phyloP scores from a whole-genome alignment of 768 basidiomycete species.

The Suillus ampliporus region DNA sequence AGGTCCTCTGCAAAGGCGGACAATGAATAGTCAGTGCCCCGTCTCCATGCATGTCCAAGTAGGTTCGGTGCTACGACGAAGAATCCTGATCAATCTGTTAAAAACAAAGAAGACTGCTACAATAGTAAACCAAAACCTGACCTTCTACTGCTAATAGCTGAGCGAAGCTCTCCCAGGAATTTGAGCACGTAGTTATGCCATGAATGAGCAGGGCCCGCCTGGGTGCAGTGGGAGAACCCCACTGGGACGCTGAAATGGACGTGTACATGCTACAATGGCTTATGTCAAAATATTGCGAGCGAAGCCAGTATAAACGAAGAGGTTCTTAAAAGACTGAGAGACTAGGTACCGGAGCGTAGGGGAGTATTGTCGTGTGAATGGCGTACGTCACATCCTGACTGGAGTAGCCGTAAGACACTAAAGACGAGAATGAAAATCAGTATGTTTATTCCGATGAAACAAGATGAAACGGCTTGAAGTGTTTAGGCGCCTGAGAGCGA shows the following conservation, averaged over 20 bases:
- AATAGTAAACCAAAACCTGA: neutral
- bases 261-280: neutral
- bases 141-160: slow-evolving; percentile 23
- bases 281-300: no score
- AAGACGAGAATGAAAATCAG: no score
- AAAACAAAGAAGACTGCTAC: no score
- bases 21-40: slow-evolving; percentile 16
- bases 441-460: no score
- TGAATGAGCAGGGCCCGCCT: slow-evolving; percentile 22
- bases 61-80: slow-evolving; percentile 28
- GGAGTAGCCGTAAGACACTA: no score
- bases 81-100: slow-evolving; percentile 16
- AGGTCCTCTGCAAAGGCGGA: slow-evolving; percentile 19
- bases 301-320: no score
- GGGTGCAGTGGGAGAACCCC: slow-evolving; percentile 22
- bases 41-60: slow-evolving; percentile 19
- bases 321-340: neutral
- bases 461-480: no score
- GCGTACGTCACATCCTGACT: no score
- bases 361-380: neutral
- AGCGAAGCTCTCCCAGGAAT: slow-evolving; percentile 24
- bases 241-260: slow-evolving; percentile 16
- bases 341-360: neutral
- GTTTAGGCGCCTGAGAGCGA: no score
- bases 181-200: slow-evolving; percentile 21